Base-by-base conservation (phyloP, 805 yeast species). In the Cyberlindnera amylophila region DNA sequence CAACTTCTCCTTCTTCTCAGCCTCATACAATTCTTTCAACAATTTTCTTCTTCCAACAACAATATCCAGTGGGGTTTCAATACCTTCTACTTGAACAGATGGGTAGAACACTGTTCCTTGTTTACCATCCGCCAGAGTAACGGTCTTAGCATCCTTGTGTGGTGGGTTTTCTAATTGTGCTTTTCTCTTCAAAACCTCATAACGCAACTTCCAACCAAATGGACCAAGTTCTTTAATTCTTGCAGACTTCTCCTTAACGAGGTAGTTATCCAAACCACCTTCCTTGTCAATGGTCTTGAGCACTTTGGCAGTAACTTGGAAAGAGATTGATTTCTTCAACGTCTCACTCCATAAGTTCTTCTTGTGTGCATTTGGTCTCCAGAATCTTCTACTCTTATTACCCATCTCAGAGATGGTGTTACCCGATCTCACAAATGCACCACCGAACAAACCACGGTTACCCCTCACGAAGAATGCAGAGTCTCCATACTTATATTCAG, bases 221-320 rank as follows among this genome's bases (percentile, higher is more conserved):
- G 90, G 83, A 0, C 99, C 99, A 58, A 93, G 69, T 61, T 93
- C 96, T 69, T 93, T 93, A 51, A 87, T 72, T 67, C 99, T 75
- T 3, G 95, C 95, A 6, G 95, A 71, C 52, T 85, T 87, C 46
- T 89, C 95, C 65, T 93, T 93, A 33, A 80, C 74, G 47, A 93
- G 64, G 61, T 93, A 93, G 50, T 81, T 81, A 60, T 93, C 99
- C 43, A 93, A 71, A 5, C 99, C 99, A 48, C 99, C 99, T 63
- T 91, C 98, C 54, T 81, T 86, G 45, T 86, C 83, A 45, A 93
- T 82, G 0, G 97, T 89, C 55, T 82, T 79, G 58, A 93, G 72
- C 6, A 89, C 97, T 46, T 82, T 77, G 5, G 97, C 77, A 7
- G 89, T 81, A 28, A 89, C 79, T 46, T 74, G 79, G 41, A 87